Evolutionary conservation across 2,329 filamentous ascomycete species (phyloP), one percentile per base, ranked within the genome.

Genomic region (Epichloe baconii): DNA sequence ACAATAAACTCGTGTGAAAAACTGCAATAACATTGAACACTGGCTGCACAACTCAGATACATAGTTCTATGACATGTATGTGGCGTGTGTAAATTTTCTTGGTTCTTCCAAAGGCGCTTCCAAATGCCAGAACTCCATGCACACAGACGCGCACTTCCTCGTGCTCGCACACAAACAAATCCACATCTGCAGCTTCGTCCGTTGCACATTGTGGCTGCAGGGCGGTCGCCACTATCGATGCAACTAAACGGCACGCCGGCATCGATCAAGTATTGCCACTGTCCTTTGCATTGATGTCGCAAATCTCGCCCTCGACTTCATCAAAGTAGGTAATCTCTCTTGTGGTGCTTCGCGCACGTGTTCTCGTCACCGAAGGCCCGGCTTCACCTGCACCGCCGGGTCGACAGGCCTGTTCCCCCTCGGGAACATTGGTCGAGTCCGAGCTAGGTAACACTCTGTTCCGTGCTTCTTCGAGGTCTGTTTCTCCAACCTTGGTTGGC

Each of bases 241-340:
- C 40, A 42, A 19, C 40, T 19, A 40, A 31, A 31, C 31, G 31
- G 8, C 3, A 17, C 7, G 0, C 38, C 19, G 17, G 15, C 58
- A 34, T 57, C 55, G 34, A 51, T 56, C 11, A 62, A 7, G 19
- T 5, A 34, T n/a, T 5, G 4, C 17, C 31, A 11, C 10, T 35
- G 26, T 19, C 23, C 47, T 17, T 51, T 47, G 15, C n/a, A 8
- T 37, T 36, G 4, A 41, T 21, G 15, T 38, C 42, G 7, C 31
- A 26, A 41, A 15, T 40, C 15, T 35, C 31, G 5, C 10, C 3
- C 17, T 10, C 34, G 21, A 54, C 35, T 35, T 54, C 50, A 26
- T 54, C 53, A 17, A 43, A 47, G 19, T 50, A 54, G 36, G 47
- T 40, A 4, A 54, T 51, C 3, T 54, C 53, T 21, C 53, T 46